These are phyloP conservation scores for Lachancea quebecensis DNA, from an alignment of 805 yeast species.

Conservation along the genomic window DNA sequence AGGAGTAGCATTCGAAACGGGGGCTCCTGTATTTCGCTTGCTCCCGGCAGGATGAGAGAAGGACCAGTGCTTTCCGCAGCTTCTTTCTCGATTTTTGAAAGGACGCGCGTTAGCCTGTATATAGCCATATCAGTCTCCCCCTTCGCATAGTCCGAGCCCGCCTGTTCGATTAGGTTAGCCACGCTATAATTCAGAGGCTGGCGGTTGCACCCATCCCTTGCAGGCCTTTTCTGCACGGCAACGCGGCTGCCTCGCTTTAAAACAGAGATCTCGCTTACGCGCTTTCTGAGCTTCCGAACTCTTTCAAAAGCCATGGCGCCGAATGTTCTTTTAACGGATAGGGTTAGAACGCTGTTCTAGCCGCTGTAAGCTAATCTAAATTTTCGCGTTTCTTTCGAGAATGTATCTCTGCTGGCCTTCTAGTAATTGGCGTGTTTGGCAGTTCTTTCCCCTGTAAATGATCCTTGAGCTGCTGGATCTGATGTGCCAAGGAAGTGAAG, in stretches of 20 bases:
- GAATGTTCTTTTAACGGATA: too few relatives aligned
- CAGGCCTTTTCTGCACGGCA: neutral
- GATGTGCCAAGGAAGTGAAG: neutral
- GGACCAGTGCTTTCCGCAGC: neutral
- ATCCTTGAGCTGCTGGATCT: neutral
- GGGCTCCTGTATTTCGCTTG: neutral
- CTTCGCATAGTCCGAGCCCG: slow-evolving; percentile 4
- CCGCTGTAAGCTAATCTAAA: too few relatives aligned
- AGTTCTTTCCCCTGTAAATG: neutral
- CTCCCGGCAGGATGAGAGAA: neutral
- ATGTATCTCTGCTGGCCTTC: too few relatives aligned
- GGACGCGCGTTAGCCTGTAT: slow-evolving; percentile 4
- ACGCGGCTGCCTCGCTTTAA: neutral
- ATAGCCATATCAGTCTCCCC: slow-evolving; percentile 8
- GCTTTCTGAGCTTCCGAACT: slow-evolving; percentile 1
- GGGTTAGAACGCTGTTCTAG: too few relatives aligned
- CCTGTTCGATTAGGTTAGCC: slow-evolving; percentile 2
- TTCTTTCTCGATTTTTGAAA: slow-evolving; percentile 3
- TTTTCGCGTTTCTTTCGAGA: too few relatives aligned
- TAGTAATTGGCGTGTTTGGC: too few relatives aligned
- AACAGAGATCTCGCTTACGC: slow-evolving; percentile 1
- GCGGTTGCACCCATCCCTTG: neutral
- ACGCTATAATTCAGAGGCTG: neutral
- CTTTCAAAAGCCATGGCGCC: slow-evolving; percentile 3
- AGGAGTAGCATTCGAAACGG: neutral